Evolutionary conservation across 805 yeast species (phyloP), one percentile per base, ranked within the genome.

Genomic region (Nakazawaea anatomiae): DNA sequence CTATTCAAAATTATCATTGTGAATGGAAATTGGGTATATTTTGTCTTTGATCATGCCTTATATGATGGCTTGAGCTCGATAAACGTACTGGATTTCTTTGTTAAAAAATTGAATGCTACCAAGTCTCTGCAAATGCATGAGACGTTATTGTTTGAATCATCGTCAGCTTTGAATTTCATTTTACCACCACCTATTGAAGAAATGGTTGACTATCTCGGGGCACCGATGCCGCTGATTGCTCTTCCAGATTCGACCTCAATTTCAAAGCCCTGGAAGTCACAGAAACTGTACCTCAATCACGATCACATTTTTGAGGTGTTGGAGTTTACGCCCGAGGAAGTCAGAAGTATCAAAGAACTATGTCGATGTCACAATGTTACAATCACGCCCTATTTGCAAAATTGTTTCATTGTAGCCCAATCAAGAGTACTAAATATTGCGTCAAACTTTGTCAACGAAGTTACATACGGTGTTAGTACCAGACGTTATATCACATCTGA

Each of bases 121-220:
- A 8, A 32, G 11, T 32, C 12, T 11, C 11, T 32, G 4, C 34
- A 35, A 6, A 18, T 5, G 34, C 18, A 28, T 44, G 25, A 18
- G 5, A 25, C 28, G 7, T 12, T 5, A 9, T 31, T 48, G 11
- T 42, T 44, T 8, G 29, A 9, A 38, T 38, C 14, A 27, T 3
- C 25, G 32, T 30, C 39, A 27, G 25, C 35, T 11, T 46, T n/a
- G 14, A 18, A 12, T 10, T 12, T 38, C n/a, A 10, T n/a, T 6
- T 12, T 38, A 8, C 53, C 53, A n/a, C 48, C 48, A 10, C 50
- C 50, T 25, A 46, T 51, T 27, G 53, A 51, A 25, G 44, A 39
- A 5, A 25, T 51, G 47, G 47, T 46, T 8, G 31, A 51, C 30
- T 46, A 35, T 10, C 30, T 42, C 4, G 46, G 41, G 29, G 35